These are phyloP conservation scores for Porcisia hertigi DNA, from an alignment of 208 protist species.

Conservation along the genomic window DNA sequence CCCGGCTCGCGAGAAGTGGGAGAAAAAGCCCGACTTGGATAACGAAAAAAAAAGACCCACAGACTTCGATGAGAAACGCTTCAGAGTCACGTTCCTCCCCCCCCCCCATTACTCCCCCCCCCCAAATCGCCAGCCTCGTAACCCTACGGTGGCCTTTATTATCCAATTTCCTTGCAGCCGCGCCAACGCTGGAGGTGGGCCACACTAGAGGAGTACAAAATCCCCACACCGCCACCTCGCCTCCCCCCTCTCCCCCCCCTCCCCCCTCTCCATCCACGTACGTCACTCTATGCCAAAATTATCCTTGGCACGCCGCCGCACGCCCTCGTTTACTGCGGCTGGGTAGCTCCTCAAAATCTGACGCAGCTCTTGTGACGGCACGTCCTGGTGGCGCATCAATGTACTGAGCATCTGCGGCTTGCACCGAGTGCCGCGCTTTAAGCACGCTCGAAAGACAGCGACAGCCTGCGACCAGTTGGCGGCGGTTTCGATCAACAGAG, in stretches of 20 bases:
- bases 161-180: background rate
- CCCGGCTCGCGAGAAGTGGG: background rate
- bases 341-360: constrained; percentile 44
- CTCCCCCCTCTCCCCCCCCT: background rate
- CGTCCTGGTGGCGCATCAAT: constrained; percentile 40
- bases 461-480: constrained; percentile 39
- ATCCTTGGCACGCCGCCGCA: constrained; percentile 37
- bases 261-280: background rate
- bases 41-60: background rate
- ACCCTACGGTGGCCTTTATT: background rate
- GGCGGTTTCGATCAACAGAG: constrained; percentile 29
- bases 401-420: constrained; percentile 67
- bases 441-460: constrained; percentile 41
- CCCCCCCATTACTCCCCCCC: background rate
- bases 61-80: background rate
- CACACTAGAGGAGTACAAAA: background rate
- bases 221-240: too few species aligned
- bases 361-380: constrained; percentile 31
- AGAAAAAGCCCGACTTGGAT: too few species aligned
- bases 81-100: background rate
- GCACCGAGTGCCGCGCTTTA: constrained; percentile 52
- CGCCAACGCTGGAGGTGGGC: background rate
- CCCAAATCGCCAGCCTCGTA: background rate
- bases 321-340: constrained; percentile 49
- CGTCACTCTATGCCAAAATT: constrained; percentile 22